A percentile compares a stretch with the other conserved stretches of the same genome.
phyloP scores from a whole-genome alignment of 306 rosid species.

The Datisca glomerata region DNA sequence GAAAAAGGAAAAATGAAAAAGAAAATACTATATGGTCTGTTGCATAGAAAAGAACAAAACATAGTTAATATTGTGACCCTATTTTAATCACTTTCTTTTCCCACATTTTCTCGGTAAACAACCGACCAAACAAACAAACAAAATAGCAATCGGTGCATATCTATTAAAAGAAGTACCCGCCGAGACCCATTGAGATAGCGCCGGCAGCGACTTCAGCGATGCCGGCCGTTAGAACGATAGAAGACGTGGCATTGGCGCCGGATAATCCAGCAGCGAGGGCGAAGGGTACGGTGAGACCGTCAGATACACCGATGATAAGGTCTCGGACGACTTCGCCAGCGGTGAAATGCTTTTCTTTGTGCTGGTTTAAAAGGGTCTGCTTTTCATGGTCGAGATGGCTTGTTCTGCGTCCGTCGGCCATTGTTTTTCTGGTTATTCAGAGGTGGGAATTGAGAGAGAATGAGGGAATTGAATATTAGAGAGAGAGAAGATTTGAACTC shows the following conservation, averaged over 20 bases:
- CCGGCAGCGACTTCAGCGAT: constrained; percentile 71
- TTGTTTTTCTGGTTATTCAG: background rate
- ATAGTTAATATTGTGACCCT: background rate
- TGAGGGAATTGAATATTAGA: background rate
- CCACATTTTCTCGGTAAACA: constrained; percentile 4
- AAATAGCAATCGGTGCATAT: background rate
- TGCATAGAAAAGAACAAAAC: too few relatives aligned
- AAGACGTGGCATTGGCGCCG: constrained; percentile 53
- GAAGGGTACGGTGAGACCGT: constrained; percentile 64
- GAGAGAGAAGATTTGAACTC: too few relatives aligned
- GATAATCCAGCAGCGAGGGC: constrained; percentile 67
- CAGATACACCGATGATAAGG: constrained; percentile 61
- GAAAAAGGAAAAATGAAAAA: too few relatives aligned
- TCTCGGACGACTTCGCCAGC: constrained; percentile 60
- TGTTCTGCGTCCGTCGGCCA: constrained; percentile 15
- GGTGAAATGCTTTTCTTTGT: constrained; percentile 56
- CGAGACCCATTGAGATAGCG: constrained; percentile 70
- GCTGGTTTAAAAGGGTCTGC: constrained; percentile 35
- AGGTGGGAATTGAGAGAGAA: background rate
- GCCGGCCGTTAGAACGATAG: constrained; percentile 62
- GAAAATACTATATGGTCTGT: too few relatives aligned
- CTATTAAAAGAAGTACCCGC: constrained; percentile 6
- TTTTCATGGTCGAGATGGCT: constrained; percentile 20
- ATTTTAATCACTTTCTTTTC: background rate
- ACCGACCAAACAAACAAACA: constrained; percentile 1